These are phyloP conservation scores for Wickerhamomyces ciferrii DNA, from an alignment of 805 yeast genomes.

Conservation along the genomic window DNA sequence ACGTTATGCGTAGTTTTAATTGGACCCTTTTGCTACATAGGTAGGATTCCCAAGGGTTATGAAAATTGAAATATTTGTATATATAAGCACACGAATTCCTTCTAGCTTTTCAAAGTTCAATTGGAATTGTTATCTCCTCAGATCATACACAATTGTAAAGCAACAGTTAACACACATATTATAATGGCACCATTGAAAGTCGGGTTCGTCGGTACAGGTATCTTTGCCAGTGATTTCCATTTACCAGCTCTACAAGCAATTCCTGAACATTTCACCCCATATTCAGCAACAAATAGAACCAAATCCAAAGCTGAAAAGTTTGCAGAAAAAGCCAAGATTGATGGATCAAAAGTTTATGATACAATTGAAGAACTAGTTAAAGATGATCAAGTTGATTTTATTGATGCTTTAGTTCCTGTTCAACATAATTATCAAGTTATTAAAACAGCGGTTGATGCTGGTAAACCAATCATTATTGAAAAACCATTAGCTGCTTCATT, in stretches of 20 bases:
- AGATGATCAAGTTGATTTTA: slow-evolving; percentile 60
- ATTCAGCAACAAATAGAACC: slow-evolving; percentile 75
- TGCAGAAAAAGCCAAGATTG: slow-evolving; percentile 56
- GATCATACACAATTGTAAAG: too few relatives aligned
- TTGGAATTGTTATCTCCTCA: too few relatives aligned
- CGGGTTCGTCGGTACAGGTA: slow-evolving; percentile 73
- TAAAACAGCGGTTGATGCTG: slow-evolving; percentile 57
- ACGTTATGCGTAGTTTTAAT: too few relatives aligned
- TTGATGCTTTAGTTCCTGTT: slow-evolving; percentile 83
- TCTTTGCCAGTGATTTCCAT: slow-evolving; percentile 78
- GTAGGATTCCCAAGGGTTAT: too few relatives aligned
- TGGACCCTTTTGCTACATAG: too few relatives aligned
- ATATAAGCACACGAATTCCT: too few relatives aligned
- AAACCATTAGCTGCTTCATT: slow-evolving; percentile 86
- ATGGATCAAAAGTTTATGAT: slow-evolving; percentile 47
- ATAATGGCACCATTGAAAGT: slow-evolving; percentile 16
- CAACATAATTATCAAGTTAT: slow-evolving; percentile 66
- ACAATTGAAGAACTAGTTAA: slow-evolving; percentile 55
- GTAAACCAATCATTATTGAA: slow-evolving; percentile 74
- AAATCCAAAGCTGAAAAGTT: slow-evolving; percentile 73
- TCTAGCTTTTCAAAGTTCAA: too few relatives aligned
- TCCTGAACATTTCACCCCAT: slow-evolving; percentile 44
- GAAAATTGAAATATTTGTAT: too few relatives aligned
- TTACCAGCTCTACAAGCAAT: slow-evolving; percentile 58
- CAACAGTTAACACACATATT: too few relatives aligned